Evolutionary conservation across 768 basidiomycete genomes (phyloP).

Genomic region (Lactifluus subvellereus): DNA sequence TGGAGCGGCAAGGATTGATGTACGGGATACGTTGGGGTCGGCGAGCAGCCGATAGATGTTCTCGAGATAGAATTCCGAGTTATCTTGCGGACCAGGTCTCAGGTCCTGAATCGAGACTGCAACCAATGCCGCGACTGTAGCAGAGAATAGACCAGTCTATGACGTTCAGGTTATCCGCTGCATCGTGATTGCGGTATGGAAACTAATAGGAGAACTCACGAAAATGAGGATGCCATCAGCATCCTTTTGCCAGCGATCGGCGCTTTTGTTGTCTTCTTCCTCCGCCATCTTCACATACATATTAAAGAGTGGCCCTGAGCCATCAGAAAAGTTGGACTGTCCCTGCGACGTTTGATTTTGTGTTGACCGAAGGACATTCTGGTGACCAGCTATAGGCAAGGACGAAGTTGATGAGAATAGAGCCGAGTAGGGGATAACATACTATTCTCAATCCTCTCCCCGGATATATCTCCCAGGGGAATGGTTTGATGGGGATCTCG

Average conservation of each 20-base stretch:
- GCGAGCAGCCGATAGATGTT: too few species aligned
- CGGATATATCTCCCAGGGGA: background rate
- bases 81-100: conserved; percentile 10
- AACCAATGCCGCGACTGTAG: conserved; percentile 6
- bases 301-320: conserved; percentile 4
- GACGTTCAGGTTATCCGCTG: too few species aligned
- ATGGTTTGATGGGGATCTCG: background rate
- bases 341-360: background rate
- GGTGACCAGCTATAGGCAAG: background rate
- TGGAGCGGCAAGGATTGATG: background rate
- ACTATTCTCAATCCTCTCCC: background rate
- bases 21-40: background rate
- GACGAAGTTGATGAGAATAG: background rate
- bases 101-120: conserved; percentile 8
- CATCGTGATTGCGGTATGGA: too few species aligned
- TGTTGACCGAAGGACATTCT: background rate
- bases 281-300: conserved; percentile 11
- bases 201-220: background rate
- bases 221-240: conserved; percentile 5
- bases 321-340: background rate
- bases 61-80: conserved; percentile 4
- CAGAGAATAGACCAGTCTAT: conserved; percentile 9
- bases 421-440: background rate
- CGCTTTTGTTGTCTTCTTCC: conserved; percentile 13
- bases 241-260: background rate